phyloP scores from a whole-genome alignment of 129 eudicot genomes.

The Erigeron canadensis region DNA sequence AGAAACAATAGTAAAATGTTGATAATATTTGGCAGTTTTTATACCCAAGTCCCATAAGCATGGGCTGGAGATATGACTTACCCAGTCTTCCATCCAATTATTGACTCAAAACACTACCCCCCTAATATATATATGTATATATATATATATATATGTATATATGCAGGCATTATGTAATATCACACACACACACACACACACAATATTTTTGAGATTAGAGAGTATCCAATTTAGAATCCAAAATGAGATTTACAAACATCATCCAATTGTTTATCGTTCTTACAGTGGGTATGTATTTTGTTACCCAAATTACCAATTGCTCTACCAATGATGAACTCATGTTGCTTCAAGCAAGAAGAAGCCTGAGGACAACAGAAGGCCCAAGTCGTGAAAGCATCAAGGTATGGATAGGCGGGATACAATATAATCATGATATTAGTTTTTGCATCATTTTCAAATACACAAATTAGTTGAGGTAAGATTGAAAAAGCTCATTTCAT shows the following conservation, averaged over 20 bases:
- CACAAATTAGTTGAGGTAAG: neutral
- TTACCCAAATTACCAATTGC: slow-evolving; percentile 16
- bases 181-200: slow-evolving; percentile 4
- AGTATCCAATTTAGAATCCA: slow-evolving; percentile 18
- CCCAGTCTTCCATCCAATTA: slow-evolving; percentile 30
- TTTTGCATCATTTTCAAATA: neutral
- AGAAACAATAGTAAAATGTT: slow-evolving; percentile 2
- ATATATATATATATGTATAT: slow-evolving; percentile 27
- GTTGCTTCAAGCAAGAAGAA: slow-evolving; percentile 29
- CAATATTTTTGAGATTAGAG: slow-evolving; percentile 6
- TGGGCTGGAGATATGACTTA: slow-evolving; percentile 32
- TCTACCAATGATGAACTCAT: slow-evolving; percentile 12
- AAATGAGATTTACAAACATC: slow-evolving; percentile 31
- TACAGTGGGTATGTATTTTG: slow-evolving; percentile 17
- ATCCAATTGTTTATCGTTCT: slow-evolving; percentile 18
- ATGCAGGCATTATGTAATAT: slow-evolving; percentile 14
- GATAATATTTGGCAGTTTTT: slow-evolving; percentile 28
- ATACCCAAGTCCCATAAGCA: slow-evolving; percentile 31
- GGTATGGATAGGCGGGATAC: slow-evolving; percentile 21
- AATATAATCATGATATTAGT: slow-evolving; percentile 5
- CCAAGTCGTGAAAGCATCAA: slow-evolving; percentile 11
- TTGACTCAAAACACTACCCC: slow-evolving; percentile 22
- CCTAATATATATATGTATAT: no score
- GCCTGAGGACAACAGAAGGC: slow-evolving; percentile 17
- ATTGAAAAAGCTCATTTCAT: neutral